A percentile compares a stretch with the other conserved stretches of the same genome.
These are phyloP conservation scores for Gremmenia infestans DNA, from an alignment of 2,329 filamentous ascomycete species.

Conservation along the genomic window DNA sequence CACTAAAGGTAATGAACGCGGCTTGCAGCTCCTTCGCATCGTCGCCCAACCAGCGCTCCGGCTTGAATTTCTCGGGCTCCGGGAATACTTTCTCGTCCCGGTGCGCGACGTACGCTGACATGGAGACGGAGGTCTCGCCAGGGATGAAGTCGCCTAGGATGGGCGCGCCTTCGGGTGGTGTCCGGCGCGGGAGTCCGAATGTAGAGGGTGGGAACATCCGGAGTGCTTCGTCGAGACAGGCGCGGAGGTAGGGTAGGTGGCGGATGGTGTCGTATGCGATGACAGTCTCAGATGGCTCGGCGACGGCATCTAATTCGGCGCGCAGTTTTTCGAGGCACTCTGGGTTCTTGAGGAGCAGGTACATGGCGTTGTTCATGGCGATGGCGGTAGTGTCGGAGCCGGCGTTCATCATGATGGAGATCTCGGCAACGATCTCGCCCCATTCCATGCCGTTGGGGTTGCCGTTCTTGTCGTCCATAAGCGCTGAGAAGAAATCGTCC, in stretches of 20 bases:
- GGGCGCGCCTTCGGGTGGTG: conserved; percentile 38
- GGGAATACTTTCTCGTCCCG: conserved; percentile 36
- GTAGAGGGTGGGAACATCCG: conserved; percentile 41
- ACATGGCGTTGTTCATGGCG: conserved; percentile 49
- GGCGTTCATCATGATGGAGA: conserved; percentile 47
- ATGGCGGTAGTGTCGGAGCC: conserved; percentile 47
- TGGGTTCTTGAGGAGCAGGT: conserved; percentile 46
- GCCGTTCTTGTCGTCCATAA: conserved; percentile 46
- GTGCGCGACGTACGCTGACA: conserved; percentile 39
- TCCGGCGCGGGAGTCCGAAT: conserved; percentile 40
- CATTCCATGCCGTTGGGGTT: conserved; percentile 43
- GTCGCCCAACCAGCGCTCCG: conserved; percentile 39
- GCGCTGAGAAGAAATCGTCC: conserved; percentile 52
- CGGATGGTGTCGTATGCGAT: conserved; percentile 47
- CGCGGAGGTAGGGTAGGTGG: conserved; percentile 47
- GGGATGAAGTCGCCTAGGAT: conserved; percentile 43
- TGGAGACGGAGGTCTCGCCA: conserved; percentile 39
- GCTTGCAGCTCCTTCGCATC: conserved; percentile 36
- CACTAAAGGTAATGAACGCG: conserved; percentile 37
- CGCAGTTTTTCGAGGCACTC: conserved; percentile 35
- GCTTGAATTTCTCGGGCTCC: conserved; percentile 35
- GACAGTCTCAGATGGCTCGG: conserved; percentile 39
- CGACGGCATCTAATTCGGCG: conserved; percentile 41
- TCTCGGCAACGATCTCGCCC: conserved; percentile 54
- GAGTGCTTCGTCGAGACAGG: conserved; percentile 46